Evolutionary conservation across 352 stramenopile species (phyloP), one percentile per base, ranked within the genome.

Genomic region (Pythium brachiatum): DNA sequence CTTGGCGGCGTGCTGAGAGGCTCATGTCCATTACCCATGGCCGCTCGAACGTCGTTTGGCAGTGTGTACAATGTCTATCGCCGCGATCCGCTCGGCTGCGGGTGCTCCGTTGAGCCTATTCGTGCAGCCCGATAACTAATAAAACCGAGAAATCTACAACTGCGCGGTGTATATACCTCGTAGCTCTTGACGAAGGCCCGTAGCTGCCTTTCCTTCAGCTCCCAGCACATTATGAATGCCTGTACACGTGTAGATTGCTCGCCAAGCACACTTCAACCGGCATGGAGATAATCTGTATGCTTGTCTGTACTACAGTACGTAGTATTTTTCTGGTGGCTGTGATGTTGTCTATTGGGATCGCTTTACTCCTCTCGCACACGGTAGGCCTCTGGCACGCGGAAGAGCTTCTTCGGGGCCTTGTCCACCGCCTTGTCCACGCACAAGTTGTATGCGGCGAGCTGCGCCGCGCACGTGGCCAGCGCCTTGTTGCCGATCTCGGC

Each of bases 321-420:
- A n/a, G n/a, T n/a, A n/a, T 44, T 44, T 23, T 44, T 23, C 16
- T 44, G 38, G 50, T 25, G 26, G 26, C n/a, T n/a, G n/a, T n/a
- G 15, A 5, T 48, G 0, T 48, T 31, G 31, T 59, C 31, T 59
- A 34, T 21, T 34, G n/a, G n/a, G n/a, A n/a, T 51, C 1, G 44
- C 39, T 54, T 21, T 65, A 65, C 60, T 74, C 64, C 39, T 91
- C 79, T 48, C 84, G 81, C 58, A 75, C 77, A 56, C 86, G 83
- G 64, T 94, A 94, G 18, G 80, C 80, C 47, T 94, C 86, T 7
- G 83, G 83, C 57, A 92, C 86, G 27, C 86, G 83, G 68, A 92
- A 92, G 61, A 92, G 75, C 72, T 88, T 75, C 68, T 88, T 89
- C 20, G 82, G 82, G 53, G 75, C 63, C 50, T 83, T 80, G 38